Base-by-base conservation (phyloP, 441 rosid species). In the Capsella rubella region DNA sequence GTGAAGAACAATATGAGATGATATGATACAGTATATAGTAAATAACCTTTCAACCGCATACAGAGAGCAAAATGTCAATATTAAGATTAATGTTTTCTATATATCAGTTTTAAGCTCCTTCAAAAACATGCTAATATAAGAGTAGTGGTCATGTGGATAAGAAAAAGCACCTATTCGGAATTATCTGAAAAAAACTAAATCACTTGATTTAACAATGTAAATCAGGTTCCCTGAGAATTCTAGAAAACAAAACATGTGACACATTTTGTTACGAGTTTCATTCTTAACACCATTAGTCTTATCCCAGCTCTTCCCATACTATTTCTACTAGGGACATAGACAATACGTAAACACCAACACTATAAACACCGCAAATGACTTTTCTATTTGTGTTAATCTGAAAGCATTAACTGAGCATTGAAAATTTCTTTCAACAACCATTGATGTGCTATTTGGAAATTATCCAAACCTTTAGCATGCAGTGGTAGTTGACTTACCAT, bases 401-500 rank as follows among this genome's bases (percentile, higher is more conserved):
- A 32, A 32, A 56, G 14, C 6, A 12, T 7, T 27, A 45, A 34
- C 31, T 32, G 21, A 18, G 46, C 16, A 62, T 11, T 52, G 3
- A 13, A 52, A 3, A 15, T 51, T 72, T 14, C 35, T 52, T 42
- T 13, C 54, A 54, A 56, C 25, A 55, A 28, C 46, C 35, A 10
- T 49, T 31, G 51, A 47, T 39, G 42, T 29, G 42, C 71, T 55
- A 39, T 39, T 34, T 43, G 31, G 64, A 63, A 32, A 57, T 11
- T 45, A 64, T 73, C 71, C 21, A 47, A 53, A 63, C 57, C 13
- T 15, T 50, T 27, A 32, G 25, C 76, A 50, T 58, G 60, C 64
- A 76, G 55, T 50, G 64, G 64, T 45, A 71, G 58, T 52, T 58
- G 45, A 76, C 90, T 52, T 86, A 95, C 99, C 27, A 85, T 90